Conservation (phyloP, 495 filamentous ascomycete genomes). For the Bacidia gigantensis region DNA sequence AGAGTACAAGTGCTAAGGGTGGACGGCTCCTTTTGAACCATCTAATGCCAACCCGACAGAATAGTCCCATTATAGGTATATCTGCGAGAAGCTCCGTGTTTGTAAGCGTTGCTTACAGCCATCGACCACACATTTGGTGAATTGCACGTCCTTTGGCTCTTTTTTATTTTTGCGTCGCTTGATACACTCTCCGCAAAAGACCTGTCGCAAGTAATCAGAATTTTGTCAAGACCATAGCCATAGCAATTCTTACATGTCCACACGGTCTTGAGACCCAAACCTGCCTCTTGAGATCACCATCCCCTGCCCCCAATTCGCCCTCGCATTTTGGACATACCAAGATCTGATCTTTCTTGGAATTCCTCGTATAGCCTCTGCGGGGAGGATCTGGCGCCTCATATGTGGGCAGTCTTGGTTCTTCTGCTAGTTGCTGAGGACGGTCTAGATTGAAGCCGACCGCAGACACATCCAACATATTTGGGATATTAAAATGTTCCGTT, state of each 20-base stretch:
- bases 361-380: conserved; percentile 50
- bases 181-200: conserved; percentile 58
- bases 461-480: conserved; percentile 21
- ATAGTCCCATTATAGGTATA: conserved; percentile 37
- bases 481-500: conserved; percentile 13
- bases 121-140: conserved; percentile 37
- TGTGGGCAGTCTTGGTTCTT: conserved; percentile 18
- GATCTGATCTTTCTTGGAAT: conserved; percentile 37
- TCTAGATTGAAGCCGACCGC: conserved; percentile 21
- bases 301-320: conserved; percentile 48
- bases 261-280: conserved; percentile 63
- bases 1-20: no score
- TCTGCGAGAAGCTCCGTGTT: conserved; percentile 31
- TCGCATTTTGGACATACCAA: conserved; percentile 62
- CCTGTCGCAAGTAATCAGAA: conserved; percentile 28
- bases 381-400: conserved; percentile 48
- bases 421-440: conserved; percentile 17
- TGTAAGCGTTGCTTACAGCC: conserved; percentile 31
- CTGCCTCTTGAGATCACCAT: conserved; percentile 44
- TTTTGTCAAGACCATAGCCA: background rate
- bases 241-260: conserved; percentile 51
- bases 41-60: no score
- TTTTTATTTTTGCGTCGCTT: conserved; percentile 33
- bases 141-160: conserved; percentile 26
- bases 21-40: no score